Evolutionary conservation across 441 rosid species (phyloP).

Genomic region (Jatropha multifida): DNA sequence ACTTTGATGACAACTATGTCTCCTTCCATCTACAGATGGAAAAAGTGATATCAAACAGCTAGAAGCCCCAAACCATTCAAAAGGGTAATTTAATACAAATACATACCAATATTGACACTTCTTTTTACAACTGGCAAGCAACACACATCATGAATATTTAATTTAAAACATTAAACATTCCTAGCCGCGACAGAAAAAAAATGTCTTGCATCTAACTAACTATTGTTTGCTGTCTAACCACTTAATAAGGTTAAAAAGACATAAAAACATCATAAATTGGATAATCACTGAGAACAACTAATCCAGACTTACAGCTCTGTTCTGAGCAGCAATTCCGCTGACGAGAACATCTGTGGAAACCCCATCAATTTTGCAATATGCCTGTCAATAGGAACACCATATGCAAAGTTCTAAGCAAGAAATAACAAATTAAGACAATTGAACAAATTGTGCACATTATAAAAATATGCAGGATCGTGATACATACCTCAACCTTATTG

Average conservation of each 20-base stretch:
- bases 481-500: slow-evolving; percentile 75
- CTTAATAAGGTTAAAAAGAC: neutral
- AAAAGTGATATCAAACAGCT: slow-evolving; percentile 14
- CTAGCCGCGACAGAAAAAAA: neutral
- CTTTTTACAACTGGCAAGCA: slow-evolving; percentile 1
- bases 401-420: slow-evolving; percentile 13
- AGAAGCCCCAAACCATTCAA: slow-evolving; percentile 10
- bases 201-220: slow-evolving; percentile 1
- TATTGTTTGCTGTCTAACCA: neutral
- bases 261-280: neutral
- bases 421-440: neutral
- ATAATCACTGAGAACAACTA: neutral
- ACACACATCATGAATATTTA: neutral
- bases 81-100: neutral
- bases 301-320: slow-evolving; percentile 81
- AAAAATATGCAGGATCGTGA: slow-evolving; percentile 3
- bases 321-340: slow-evolving; percentile 66
- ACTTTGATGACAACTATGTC: slow-evolving; percentile 68
- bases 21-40: slow-evolving; percentile 65
- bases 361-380: slow-evolving; percentile 93
- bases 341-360: slow-evolving; percentile 77
- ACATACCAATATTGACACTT: neutral
- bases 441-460: neutral
- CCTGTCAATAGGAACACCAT: slow-evolving; percentile 43
- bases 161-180: neutral